Evolutionary conservation across 345 rosid genomes (phyloP).

Genomic region (Populus tremula): DNA sequence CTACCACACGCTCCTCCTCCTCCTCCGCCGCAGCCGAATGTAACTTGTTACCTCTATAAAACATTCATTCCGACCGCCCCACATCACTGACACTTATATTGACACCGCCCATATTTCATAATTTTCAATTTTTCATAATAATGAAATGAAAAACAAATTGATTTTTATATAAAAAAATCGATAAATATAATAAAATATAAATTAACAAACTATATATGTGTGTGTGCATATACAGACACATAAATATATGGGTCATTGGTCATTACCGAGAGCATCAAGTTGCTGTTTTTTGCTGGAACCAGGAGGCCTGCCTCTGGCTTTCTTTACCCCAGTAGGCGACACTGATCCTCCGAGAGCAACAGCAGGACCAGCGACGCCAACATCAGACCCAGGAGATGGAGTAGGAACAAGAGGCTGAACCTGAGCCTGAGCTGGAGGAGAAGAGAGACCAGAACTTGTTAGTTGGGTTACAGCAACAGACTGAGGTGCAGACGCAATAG

Average conservation of each 20-base stretch:
- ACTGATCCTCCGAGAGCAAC: conserved; percentile 21
- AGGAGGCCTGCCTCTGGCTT: conserved; percentile 81
- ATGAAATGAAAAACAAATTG: no score
- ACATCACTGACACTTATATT: no score
- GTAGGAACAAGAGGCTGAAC: background rate
- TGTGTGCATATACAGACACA: no score
- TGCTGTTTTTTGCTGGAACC: conserved; percentile 70
- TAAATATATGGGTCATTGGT: background rate
- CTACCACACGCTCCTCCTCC: no score
- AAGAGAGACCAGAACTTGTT: conserved; percentile 24
- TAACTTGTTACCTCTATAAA: no score
- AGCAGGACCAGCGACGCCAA: background rate
- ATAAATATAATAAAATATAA: no score
- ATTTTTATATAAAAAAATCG: no score
- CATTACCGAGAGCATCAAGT: conserved; percentile 54
- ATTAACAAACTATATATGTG: no score
- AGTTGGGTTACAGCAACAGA: conserved; percentile 16
- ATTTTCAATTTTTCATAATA: no score
- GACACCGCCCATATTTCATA: no score
- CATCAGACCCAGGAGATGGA: background rate
- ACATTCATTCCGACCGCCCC: no score
- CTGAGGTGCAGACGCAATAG: conserved; percentile 25
- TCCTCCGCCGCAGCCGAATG: no score
- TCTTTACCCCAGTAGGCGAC: conserved; percentile 51
- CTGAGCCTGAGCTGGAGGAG: conserved; percentile 16